Evolutionary conservation across 768 basidiomycete species (phyloP), one percentile per base, ranked within the genome.

Genomic region (Pluteus cervinus): DNA sequence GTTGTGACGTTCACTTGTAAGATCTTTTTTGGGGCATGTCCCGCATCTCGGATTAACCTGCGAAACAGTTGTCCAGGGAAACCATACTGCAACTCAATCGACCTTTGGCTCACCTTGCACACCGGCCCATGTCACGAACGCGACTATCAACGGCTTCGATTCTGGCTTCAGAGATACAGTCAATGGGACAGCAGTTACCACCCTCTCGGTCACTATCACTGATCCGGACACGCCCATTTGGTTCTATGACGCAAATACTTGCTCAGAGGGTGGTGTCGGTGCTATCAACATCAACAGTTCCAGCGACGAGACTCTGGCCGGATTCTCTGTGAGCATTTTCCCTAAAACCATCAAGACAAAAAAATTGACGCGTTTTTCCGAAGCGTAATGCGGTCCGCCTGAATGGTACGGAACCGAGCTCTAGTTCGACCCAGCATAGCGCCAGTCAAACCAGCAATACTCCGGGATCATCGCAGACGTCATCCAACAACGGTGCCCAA

Each of bases 221-320:
- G 56, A 71, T 37, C 60, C 69, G 40, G 64, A 62, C 39, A 47
- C 43, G 8, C 71, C 78, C 14, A 61, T 77, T 33, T 81, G 77
- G 77, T 81, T 76, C 54, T 81, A 59, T 53, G 79, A 81, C 58
- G 50, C 46, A 42, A 68, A 66, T 44, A 69, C 69, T 5, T 81
- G 79, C 53, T 65, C 60, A 3, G 43, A 62, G 35, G 79, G 77
- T 35, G 78, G 75, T 22, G 78, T 81, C 29, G 79, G 79, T 26
- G 79, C 57, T 7, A 74, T 81, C 47, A 81, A 81, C 47, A 46
- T 64, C 40, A 75, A 79, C 43, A 57, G 54, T 17, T 65, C 63
- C 16, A 65, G 59, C 31, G 60, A 60, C 17, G 52, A 69, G 52
- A 66, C 68, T 11, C 43, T 67, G 4, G 60, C 59, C 28, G 68